Conservation (phyloP, 371 early-diverging fungal genomes). For the Mortierella sp. region DNA sequence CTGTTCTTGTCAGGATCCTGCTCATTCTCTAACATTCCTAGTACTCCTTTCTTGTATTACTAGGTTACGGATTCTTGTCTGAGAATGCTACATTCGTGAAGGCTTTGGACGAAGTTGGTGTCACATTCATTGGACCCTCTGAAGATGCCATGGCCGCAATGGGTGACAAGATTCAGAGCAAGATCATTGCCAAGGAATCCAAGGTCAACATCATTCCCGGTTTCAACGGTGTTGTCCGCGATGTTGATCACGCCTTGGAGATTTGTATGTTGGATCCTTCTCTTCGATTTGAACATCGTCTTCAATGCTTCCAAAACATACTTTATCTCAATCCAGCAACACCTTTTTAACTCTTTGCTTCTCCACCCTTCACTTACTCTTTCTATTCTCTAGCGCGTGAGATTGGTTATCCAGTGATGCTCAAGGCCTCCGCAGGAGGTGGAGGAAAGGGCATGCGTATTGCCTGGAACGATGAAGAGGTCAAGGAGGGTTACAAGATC, state of each 20-base stretch:
- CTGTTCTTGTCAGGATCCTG: neutral
- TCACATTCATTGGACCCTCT: conserved; percentile 83
- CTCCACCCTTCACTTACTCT: neutral
- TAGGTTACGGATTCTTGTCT: conserved; percentile 91
- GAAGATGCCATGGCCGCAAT: conserved; percentile 86
- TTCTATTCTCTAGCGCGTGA: conserved; percentile 50
- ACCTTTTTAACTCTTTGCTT: neutral
- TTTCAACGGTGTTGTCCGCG: conserved; percentile 85
- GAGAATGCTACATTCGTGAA: conserved; percentile 85
- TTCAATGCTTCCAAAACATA: neutral
- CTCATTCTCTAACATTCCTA: neutral
- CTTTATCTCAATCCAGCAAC: too few relatives aligned
- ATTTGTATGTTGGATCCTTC: conserved; percentile 57
- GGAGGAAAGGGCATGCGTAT: conserved; percentile 95
- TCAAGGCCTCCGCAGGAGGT: conserved; percentile 92
- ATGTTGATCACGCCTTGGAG: conserved; percentile 75
- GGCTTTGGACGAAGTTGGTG: conserved; percentile 70
- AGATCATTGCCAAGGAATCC: conserved; percentile 88
- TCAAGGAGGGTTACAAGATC: conserved; percentile 82
- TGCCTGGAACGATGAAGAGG: conserved; percentile 75
- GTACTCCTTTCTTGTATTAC: neutral
- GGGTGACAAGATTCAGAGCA: conserved; percentile 94
- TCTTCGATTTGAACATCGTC: neutral
- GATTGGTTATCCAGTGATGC: conserved; percentile 85
- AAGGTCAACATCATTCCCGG: conserved; percentile 92